Percentiles rank a stretch among this genome's conserved stretches.
Evolutionary conservation across 2,329 filamentous ascomycete genomes (phyloP).

Genomic region (Neonectria punicea): DNA sequence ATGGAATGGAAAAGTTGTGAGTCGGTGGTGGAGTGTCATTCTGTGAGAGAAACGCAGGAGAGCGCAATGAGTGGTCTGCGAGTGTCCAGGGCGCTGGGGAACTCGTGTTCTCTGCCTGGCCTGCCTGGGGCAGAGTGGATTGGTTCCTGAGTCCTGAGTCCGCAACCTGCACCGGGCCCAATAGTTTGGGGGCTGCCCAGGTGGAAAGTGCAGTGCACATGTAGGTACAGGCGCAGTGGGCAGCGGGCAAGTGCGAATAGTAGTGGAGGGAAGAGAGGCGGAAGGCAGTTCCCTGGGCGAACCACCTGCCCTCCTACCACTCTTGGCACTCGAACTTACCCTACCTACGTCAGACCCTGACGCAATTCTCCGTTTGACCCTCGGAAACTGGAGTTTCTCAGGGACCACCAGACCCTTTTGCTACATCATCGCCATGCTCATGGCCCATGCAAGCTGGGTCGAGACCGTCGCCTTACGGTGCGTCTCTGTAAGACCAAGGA

Average conservation of each 20-base stretch:
- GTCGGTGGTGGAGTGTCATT: constrained; percentile 17
- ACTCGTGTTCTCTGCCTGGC: constrained; percentile 38
- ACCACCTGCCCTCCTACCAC: constrained; percentile 6
- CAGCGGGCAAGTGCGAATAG: not conserved
- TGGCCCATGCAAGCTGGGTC: constrained; percentile 9
- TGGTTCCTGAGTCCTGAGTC: constrained; percentile 24
- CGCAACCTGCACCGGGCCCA: constrained; percentile 8
- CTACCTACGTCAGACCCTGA: constrained; percentile 18
- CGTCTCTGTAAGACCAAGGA: constrained; percentile 14
- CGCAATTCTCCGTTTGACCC: constrained; percentile 17
- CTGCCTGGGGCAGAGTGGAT: constrained; percentile 37
- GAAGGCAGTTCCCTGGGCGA: constrained; percentile 19
- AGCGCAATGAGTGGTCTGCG: constrained; percentile 11
- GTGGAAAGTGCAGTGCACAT: constrained; percentile 10
- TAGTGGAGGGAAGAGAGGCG: constrained; percentile 2
- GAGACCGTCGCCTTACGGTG: constrained; percentile 7
- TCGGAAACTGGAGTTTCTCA: constrained; percentile 18
- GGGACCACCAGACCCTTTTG: constrained; percentile 13
- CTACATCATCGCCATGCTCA: constrained; percentile 15
- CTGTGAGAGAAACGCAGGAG: constrained; percentile 10
- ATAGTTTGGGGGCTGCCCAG: constrained; percentile 1
- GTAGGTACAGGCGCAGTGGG: not conserved
- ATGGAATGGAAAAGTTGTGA: constrained; percentile 8
- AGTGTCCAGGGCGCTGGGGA: constrained; percentile 9
- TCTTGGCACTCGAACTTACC: not conserved